These are phyloP conservation scores for Gracilaria caudata DNA, from an alignment of 23 red algal species.

Conservation along the genomic window DNA sequence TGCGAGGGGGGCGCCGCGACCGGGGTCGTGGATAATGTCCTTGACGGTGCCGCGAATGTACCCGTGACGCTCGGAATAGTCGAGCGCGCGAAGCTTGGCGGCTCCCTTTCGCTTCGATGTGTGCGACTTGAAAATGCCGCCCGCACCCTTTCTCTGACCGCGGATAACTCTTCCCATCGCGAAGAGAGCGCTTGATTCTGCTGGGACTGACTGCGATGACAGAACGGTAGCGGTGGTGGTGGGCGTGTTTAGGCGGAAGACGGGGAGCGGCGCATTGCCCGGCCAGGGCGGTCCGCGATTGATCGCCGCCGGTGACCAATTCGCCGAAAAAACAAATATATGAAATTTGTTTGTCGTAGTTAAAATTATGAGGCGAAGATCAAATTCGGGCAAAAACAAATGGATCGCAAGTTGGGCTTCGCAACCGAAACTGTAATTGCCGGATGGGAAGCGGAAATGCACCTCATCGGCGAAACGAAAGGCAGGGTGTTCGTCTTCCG, in stretches of 20 bases:
- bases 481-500: neutral
- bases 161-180: constrained; percentile 97
- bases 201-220: too few species aligned
- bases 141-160: constrained; percentile 95
- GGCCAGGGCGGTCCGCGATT: neutral
- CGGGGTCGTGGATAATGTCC: constrained; percentile 97
- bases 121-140: constrained; percentile 98
- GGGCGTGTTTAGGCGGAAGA: too few species aligned
- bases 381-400: too few species aligned
- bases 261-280: neutral
- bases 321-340: too few species aligned
- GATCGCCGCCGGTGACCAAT: constrained; percentile 7
- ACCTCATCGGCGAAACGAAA: too few species aligned
- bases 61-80: constrained; percentile 96
- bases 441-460: too few species aligned
- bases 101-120: constrained; percentile 94
- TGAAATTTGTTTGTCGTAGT: neutral
- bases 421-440: too few species aligned
- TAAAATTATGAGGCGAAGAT: too few species aligned
- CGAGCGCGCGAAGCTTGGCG: constrained; percentile 85
- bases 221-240: neutral
- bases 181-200: neutral
- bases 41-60: constrained; percentile 93
- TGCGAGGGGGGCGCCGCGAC: constrained; percentile 95
- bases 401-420: too few species aligned